These are phyloP conservation scores for Halteria grandinella DNA, from an alignment of 73 alveolate species.

Conservation along the genomic window DNA sequence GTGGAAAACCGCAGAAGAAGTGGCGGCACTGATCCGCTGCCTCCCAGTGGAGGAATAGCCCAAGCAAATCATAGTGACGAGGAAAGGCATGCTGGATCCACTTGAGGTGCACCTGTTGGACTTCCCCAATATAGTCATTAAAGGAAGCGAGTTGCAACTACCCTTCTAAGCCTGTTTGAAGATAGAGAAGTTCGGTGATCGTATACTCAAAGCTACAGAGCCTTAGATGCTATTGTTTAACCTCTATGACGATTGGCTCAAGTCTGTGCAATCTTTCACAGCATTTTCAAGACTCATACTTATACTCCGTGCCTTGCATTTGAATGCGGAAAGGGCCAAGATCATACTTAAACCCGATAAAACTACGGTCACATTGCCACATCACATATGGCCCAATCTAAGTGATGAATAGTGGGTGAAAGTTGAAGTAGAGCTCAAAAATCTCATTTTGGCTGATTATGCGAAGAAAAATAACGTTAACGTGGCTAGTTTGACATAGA, in stretches of 20 bases:
- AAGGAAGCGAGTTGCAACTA: slow-evolving; percentile 98
- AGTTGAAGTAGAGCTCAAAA: slow-evolving; percentile 99
- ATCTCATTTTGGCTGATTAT: slow-evolving; percentile 98
- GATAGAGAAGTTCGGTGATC: slow-evolving; percentile 96
- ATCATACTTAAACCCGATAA: slow-evolving; percentile 98
- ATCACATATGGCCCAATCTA: slow-evolving; percentile 99
- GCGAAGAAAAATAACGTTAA: slow-evolving; percentile 99
- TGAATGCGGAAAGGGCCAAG: slow-evolving; percentile 98
- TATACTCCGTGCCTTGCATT: slow-evolving; percentile 98
- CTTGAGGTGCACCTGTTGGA: slow-evolving; percentile 99
- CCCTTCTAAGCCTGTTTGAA: slow-evolving; percentile 98
- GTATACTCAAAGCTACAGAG: slow-evolving; percentile 99
- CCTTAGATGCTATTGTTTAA: slow-evolving; percentile 99
- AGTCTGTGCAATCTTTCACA: slow-evolving; percentile 92
- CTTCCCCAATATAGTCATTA: slow-evolving; percentile 99
- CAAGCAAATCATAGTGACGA: slow-evolving; percentile 98
- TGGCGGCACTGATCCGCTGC: slow-evolving; percentile 99
- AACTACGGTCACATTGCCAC: slow-evolving; percentile 96
- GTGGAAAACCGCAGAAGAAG: slow-evolving; percentile 99
- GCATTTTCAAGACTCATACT: slow-evolving; percentile 96
- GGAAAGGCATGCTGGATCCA: slow-evolving; percentile 99
- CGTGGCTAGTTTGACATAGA: slow-evolving; percentile 98
- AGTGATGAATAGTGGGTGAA: slow-evolving; percentile 99
- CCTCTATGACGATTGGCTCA: slow-evolving; percentile 99
- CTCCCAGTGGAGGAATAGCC: slow-evolving; percentile 99